Conservation (phyloP, 1,284 basidiomycete species). For the Erythrobasidium hasegawianum region DNA sequence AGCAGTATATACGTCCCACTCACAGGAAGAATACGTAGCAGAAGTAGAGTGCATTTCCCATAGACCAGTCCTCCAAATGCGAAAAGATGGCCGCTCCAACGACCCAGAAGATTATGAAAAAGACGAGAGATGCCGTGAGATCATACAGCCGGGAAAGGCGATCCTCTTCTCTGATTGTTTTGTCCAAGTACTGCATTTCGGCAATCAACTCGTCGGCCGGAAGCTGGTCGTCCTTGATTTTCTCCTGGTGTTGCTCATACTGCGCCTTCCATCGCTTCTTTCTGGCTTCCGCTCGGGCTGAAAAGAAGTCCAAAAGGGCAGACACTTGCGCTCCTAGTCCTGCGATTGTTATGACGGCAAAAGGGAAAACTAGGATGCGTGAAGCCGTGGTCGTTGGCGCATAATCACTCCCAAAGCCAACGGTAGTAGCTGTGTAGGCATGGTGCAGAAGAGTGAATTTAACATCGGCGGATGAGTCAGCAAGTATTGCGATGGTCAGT, state of each 20-base stretch:
- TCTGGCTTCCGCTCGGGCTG: constrained; percentile 43
- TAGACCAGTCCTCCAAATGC: constrained; percentile 46
- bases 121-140: constrained; percentile 46
- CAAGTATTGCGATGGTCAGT: background rate
- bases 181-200: constrained; percentile 50
- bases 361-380: constrained; percentile 51
- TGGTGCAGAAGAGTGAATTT: background rate
- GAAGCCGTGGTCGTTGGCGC: constrained; percentile 43
- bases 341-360: constrained; percentile 51
- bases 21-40: constrained; percentile 46
- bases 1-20: too few relatives aligned
- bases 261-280: constrained; percentile 47
- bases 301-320: constrained; percentile 50
- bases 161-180: constrained; percentile 49
- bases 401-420: constrained; percentile 50
- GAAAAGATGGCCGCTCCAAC: constrained; percentile 48
- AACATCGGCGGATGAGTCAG: background rate
- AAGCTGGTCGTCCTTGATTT: constrained; percentile 41
- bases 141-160: constrained; percentile 49
- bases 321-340: constrained; percentile 51
- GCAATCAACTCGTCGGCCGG: constrained; percentile 47
- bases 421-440: constrained; percentile 40
- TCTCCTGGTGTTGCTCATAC: constrained; percentile 47
- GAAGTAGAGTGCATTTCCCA: constrained; percentile 40
- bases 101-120: constrained; percentile 50